phyloP scores from a whole-genome alignment of 1,284 basidiomycete genomes.

The Puccinia triticina region DNA sequence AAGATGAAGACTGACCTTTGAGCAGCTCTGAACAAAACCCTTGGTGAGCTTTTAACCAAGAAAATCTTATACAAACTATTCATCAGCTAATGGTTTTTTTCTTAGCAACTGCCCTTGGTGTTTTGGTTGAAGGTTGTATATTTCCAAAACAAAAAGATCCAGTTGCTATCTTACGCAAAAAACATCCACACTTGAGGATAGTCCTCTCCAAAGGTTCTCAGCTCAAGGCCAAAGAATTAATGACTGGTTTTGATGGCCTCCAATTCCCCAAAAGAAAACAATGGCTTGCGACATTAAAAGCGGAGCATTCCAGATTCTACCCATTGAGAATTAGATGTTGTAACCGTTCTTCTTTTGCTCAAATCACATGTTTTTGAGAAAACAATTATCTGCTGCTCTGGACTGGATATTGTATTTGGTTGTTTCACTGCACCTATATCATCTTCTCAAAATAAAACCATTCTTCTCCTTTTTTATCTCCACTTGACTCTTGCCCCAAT shows the following conservation, averaged over 20 bases:
- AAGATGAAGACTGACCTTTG: neutral
- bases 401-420: too few relatives aligned
- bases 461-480: too few relatives aligned
- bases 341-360: too few relatives aligned
- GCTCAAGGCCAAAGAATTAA: neutral
- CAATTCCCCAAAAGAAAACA: neutral
- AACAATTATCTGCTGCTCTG: too few relatives aligned
- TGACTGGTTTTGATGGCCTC: neutral
- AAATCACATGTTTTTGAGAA: too few relatives aligned
- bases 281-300: neutral
- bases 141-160: neutral
- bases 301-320: neutral
- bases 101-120: neutral
- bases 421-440: too few relatives aligned
- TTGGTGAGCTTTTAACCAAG: too few relatives aligned
- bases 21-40: too few relatives aligned
- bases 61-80: too few relatives aligned
- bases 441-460: too few relatives aligned
- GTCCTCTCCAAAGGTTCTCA: neutral
- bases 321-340: neutral
- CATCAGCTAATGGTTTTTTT: too few relatives aligned
- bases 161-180: neutral
- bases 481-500: too few relatives aligned
- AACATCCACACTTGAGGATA: neutral
- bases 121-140: neutral